These are phyloP conservation scores for Furcasterigmium furcatum DNA, from an alignment of 2,329 filamentous ascomycete genomes.

Conservation along the genomic window DNA sequence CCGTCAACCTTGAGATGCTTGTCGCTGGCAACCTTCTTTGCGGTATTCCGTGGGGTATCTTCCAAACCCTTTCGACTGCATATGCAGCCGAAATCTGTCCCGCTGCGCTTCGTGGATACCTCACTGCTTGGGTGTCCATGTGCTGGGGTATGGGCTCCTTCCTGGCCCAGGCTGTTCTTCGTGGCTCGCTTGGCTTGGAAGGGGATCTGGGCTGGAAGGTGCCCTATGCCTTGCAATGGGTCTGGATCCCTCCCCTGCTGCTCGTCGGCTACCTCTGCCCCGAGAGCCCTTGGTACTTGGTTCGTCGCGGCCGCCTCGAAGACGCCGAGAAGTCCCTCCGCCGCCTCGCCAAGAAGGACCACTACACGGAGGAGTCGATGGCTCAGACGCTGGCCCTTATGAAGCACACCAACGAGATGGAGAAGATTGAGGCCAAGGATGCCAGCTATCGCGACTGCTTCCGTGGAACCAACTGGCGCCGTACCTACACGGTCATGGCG, in stretches of 20 bases:
- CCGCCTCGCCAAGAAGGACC: constrained; percentile 38
- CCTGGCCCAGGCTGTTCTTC: constrained; percentile 31
- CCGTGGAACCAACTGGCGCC: constrained; percentile 32
- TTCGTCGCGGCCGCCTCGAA: constrained; percentile 33
- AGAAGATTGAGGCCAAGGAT: constrained; percentile 19
- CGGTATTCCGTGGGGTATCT: constrained; percentile 26
- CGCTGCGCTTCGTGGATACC: constrained; percentile 31
- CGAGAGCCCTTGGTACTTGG: constrained; percentile 45
- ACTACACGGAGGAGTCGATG: constrained; percentile 34
- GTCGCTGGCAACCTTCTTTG: constrained; percentile 20
- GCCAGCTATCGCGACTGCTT: constrained; percentile 41
- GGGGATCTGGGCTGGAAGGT: constrained; percentile 22
- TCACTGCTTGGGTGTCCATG: constrained; percentile 32
- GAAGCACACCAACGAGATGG: constrained; percentile 36
- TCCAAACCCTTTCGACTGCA: constrained; percentile 30
- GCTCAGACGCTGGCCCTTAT: constrained; percentile 39
- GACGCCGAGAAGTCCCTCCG: constrained; percentile 32
- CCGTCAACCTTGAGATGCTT: constrained; percentile 23
- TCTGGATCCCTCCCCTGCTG: constrained; percentile 33
- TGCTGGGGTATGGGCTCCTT: constrained; percentile 35
- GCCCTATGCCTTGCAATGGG: constrained; percentile 18
- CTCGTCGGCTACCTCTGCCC: constrained; percentile 36
- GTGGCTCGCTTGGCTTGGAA: constrained; percentile 24
- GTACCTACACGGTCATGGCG: constrained; percentile 33
- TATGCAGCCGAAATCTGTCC: constrained; percentile 31